These are phyloP conservation scores for Fomitiporia mediterranea DNA, from an alignment of 1,284 basidiomycete species.

Conservation along the genomic window DNA sequence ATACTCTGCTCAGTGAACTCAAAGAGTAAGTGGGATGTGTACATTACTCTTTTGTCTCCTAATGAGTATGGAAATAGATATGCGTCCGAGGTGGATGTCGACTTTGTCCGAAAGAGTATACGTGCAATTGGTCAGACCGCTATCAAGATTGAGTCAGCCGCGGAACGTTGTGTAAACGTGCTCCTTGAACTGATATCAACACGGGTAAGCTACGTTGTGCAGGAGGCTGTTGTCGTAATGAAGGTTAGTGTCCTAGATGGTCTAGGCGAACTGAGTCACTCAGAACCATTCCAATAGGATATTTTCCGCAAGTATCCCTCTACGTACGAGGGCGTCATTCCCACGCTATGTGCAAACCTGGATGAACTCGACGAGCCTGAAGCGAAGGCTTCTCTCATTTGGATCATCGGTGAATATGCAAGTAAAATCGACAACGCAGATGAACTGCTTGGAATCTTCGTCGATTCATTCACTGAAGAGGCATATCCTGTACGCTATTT, in stretches of 20 bases:
- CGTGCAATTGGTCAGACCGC: conserved; percentile 96
- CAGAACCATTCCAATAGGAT: conserved; percentile 50
- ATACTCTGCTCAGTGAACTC: conserved; percentile 90
- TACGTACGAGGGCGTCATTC: conserved; percentile 96
- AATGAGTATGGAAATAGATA: conserved; percentile 50
- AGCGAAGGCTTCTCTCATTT: conserved; percentile 95
- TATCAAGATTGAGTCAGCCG: conserved; percentile 89
- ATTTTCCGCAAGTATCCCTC: conserved; percentile 99
- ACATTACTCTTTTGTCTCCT: not conserved
- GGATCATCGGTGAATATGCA: conserved; percentile 98
- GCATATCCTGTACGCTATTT: conserved; percentile 68
- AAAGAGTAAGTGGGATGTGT: conserved; percentile 68
- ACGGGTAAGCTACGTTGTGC: conserved; percentile 94
- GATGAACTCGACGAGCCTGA: conserved; percentile 98
- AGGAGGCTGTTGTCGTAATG: conserved; percentile 98
- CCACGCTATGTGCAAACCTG: conserved; percentile 89
- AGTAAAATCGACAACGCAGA: conserved; percentile 96
- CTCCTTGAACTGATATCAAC: conserved; percentile 89
- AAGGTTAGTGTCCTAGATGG: conserved; percentile 54
- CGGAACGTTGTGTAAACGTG: conserved; percentile 94
- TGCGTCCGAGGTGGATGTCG: conserved; percentile 96
- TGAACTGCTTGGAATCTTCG: conserved; percentile 86
- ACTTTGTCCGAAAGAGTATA: conserved; percentile 93
- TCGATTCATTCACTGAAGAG: conserved; percentile 92
- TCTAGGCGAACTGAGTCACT: not conserved